These are phyloP conservation scores for Zanthoxylum bungeanum DNA, from an alignment of 345 rosid genomes.

Conservation along the genomic window DNA sequence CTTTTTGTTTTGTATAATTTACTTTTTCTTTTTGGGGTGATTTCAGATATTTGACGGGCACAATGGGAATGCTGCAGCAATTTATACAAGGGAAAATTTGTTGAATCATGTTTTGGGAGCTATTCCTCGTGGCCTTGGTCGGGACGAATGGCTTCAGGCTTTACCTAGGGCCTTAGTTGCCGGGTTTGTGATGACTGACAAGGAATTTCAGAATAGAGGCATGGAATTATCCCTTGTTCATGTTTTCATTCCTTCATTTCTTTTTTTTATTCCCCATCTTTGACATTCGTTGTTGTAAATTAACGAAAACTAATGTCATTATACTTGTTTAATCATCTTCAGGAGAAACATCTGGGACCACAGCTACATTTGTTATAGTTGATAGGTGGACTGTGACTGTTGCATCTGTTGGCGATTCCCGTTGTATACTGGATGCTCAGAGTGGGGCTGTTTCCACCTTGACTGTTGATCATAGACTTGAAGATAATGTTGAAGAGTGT, in stretches of 20 bases:
- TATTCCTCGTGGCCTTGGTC: conserved; percentile 64
- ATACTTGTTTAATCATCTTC: conserved; percentile 17
- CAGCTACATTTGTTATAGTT: conserved; percentile 84
- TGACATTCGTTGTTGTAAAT: neutral
- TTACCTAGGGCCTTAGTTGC: conserved; percentile 86
- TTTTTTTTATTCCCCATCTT: conserved; percentile 7
- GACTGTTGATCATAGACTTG: conserved; percentile 89
- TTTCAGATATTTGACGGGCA: conserved; percentile 88
- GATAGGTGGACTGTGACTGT: conserved; percentile 96
- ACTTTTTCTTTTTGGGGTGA: neutral
- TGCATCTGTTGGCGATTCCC: conserved; percentile 94
- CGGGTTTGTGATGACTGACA: conserved; percentile 93
- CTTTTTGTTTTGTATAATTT: conserved; percentile 2
- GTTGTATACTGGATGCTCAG: conserved; percentile 75
- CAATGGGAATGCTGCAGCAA: conserved; percentile 90
- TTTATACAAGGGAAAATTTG: conserved; percentile 71
- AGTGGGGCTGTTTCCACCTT: conserved; percentile 68
- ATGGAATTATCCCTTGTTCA: conserved; percentile 11
- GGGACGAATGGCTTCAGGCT: conserved; percentile 88
- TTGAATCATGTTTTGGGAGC: conserved; percentile 68
- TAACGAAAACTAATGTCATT: conserved; percentile 13
- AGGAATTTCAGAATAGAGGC: conserved; percentile 91
- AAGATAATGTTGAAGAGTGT: conserved; percentile 83
- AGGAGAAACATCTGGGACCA: conserved; percentile 90
- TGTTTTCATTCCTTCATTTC: conserved; percentile 6